Base-by-base conservation (phyloP, 2,329 filamentous ascomycete genomes). In the Talaromyces sp. region DNA sequence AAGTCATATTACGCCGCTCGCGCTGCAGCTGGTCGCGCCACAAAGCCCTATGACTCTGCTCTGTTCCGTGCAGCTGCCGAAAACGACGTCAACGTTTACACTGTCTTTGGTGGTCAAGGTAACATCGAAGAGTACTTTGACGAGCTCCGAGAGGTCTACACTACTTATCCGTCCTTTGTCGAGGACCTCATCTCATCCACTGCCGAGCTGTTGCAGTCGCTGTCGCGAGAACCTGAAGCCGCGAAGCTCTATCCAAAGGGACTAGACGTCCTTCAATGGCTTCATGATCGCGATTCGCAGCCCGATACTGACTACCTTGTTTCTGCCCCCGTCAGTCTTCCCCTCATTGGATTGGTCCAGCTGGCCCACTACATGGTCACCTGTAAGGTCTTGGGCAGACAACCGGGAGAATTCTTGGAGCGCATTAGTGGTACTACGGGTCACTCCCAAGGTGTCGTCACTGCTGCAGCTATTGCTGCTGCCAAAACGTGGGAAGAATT, bases 121-220 rank as follows among this genome's bases (percentile, higher is more conserved):
- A 99, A 99, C 77, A 98, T 99, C 65, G 93, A 99, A 78, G 96
- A 99, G 79, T 99, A 99, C 79, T 99, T 99, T 71, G 93, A 99
- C 68, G 95, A 99, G 80, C 85, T 99, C 64, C 88, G 95, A 60
- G 89, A 96, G 75, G 85, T 98, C 61, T 93, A 93, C 80, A 87
- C 83, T 69, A 96, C 93, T 62, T 99, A 99, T 78, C 89, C 90
- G 13, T 89, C 89, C 29, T 96, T 99, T 67, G 86, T 97, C 5
- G 89, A 91, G 67, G 91, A 96, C 66, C 86, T 98, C 65, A 84
- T 99, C 70, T 83, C 84, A 29, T 84, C 87, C 26, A 88, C 92
- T 8, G 93, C 95, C 14, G 89, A 96, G 71, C 86, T 96, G 58
- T 84, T 99, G n/a, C 91, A 93, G 73, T 87, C 81, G 27, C 83